Evolutionary conservation across 805 yeast species (phyloP).

Genomic region (Metschnikowia amazonensis): DNA sequence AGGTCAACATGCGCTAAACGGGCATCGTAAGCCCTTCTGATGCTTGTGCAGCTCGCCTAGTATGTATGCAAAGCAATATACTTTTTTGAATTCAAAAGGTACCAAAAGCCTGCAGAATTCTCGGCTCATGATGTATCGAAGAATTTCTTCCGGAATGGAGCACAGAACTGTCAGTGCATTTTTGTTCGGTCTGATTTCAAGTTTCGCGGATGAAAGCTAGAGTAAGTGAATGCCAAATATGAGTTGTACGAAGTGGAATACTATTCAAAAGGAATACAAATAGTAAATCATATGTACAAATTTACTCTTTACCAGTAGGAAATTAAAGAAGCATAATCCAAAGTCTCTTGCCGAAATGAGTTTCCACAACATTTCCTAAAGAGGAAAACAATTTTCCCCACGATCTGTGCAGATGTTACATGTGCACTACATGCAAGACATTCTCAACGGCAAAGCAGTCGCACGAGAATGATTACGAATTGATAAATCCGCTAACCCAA

Average conservation of each 20-base stretch:
- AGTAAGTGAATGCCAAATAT: too few relatives aligned
- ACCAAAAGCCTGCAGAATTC: background rate
- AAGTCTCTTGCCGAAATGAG: background rate
- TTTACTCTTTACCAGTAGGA: background rate
- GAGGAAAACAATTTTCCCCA: background rate
- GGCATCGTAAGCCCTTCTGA: background rate
- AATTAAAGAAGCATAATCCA: background rate
- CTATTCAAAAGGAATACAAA: background rate
- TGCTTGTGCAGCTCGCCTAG: background rate
- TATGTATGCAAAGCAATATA: background rate
- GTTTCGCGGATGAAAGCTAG: background rate
- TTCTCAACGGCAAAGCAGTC: too few relatives aligned
- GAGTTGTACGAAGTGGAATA: background rate
- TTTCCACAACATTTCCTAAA: background rate
- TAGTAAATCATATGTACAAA: background rate
- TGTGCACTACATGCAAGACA: background rate
- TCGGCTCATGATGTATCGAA: background rate
- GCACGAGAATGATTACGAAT: too few relatives aligned
- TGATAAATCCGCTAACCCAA: too few relatives aligned
- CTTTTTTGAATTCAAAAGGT: background rate
- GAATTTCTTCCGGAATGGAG: background rate
- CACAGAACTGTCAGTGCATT: too few relatives aligned
- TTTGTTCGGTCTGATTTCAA: too few relatives aligned
- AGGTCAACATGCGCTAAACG: background rate
- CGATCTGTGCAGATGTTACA: background rate